Evolutionary conservation across 129 eudicot species (phyloP).

Genomic region (Tagetes erecta): DNA sequence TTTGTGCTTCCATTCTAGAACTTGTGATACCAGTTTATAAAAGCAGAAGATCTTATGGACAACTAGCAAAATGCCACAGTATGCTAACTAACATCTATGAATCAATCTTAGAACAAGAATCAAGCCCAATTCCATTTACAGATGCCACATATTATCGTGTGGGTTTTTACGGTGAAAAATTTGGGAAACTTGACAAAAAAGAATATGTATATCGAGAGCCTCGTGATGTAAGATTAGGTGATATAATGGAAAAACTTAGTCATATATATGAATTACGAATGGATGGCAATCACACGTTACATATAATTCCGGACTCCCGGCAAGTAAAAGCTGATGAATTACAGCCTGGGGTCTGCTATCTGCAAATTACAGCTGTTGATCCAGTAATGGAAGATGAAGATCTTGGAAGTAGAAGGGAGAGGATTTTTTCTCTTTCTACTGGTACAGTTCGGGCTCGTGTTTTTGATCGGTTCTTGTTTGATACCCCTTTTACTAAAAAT

Average conservation of each 20-base stretch:
- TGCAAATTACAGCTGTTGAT: slow-evolving; percentile 98
- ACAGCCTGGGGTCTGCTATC: slow-evolving; percentile 85
- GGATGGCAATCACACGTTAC: slow-evolving; percentile 78
- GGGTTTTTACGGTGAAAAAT: slow-evolving; percentile 93
- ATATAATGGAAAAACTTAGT: slow-evolving; percentile 96
- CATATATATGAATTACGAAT: slow-evolving; percentile 92
- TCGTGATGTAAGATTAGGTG: slow-evolving; percentile 96
- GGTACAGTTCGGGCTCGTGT: slow-evolving; percentile 96
- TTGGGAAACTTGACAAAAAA: slow-evolving; percentile 80
- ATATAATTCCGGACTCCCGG: slow-evolving; percentile 89
- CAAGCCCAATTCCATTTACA: slow-evolving; percentile 92
- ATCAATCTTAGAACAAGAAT: slow-evolving; percentile 94
- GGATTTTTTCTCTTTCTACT: slow-evolving; percentile 89
- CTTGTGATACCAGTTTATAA: slow-evolving; percentile 92
- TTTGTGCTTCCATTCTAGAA: slow-evolving; percentile 87
- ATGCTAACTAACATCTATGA: slow-evolving; percentile 90
- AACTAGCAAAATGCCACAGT: slow-evolving; percentile 96
- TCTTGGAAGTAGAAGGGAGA: slow-evolving; percentile 92
- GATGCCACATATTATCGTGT: slow-evolving; percentile 98
- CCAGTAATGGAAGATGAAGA: slow-evolving; percentile 99
- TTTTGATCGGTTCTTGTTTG: slow-evolving; percentile 91
- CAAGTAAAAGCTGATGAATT: slow-evolving; percentile 91
- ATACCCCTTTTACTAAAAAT: slow-evolving; percentile 94
- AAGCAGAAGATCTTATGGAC: slow-evolving; percentile 85
- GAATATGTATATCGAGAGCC: slow-evolving; percentile 94